Conservation (phyloP, 164 flowering plant species). For the Aristolochia fimbriata region DNA sequence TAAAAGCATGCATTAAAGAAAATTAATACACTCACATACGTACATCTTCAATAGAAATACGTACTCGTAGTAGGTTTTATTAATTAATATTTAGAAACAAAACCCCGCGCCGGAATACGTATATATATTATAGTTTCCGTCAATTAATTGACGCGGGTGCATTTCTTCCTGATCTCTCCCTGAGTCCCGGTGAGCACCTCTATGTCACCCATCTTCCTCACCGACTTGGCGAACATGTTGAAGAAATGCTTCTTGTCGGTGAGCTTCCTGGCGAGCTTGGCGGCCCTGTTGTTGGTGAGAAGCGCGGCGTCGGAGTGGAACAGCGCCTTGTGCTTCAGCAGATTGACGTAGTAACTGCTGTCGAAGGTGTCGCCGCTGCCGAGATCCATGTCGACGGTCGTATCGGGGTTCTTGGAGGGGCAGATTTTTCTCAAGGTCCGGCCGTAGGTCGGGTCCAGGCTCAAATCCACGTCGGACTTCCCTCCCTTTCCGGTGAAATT, state of each 20-base stretch:
- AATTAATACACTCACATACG: too few relatives aligned
- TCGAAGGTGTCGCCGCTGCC: conserved; percentile 28
- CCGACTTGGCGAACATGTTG: conserved; percentile 16
- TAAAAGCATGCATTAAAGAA: too few relatives aligned
- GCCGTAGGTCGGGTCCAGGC: conserved; percentile 32
- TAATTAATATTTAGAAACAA: too few relatives aligned
- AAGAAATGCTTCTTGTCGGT: conserved; percentile 15
- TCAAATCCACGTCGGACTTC: conserved; percentile 32
- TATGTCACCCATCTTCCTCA: conserved; percentile 19
- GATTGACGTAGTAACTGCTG: conserved; percentile 6
- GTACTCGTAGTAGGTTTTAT: too few relatives aligned
- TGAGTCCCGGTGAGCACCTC: conserved; percentile 20
- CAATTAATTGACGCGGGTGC: conserved; percentile 12
- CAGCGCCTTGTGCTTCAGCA: conserved; percentile 25
- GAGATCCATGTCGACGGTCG: conserved; percentile 42
- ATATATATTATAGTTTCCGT: too few relatives aligned
- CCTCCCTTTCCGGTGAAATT: conserved; percentile 47
- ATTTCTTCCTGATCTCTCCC: conserved; percentile 24
- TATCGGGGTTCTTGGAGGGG: conserved; percentile 15
- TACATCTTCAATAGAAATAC: too few relatives aligned
- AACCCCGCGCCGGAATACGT: too few relatives aligned
- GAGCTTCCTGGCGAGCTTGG: conserved; percentile 12
- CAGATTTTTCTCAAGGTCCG: conserved; percentile 25
- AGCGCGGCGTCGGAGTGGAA: conserved; percentile 57
- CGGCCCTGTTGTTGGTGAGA: conserved; percentile 16